phyloP scores from a whole-genome alignment of 202 grass and related monocot species.

The Dendrocalamus latiflorus region DNA sequence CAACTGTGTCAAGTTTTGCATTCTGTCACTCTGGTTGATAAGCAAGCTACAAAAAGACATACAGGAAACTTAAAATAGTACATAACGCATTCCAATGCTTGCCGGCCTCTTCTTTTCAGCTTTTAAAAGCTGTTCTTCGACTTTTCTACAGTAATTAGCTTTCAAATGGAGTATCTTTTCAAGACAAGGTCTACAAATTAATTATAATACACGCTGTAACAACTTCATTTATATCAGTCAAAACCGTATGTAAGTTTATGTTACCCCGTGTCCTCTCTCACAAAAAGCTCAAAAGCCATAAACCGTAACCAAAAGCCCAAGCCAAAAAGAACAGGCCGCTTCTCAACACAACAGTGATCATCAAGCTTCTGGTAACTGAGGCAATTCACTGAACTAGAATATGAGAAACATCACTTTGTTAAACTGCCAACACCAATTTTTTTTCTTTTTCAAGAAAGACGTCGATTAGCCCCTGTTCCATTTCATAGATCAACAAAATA shows the following conservation, averaged over 20 bases:
- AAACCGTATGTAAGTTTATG: no score
- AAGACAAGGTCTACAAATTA: no score
- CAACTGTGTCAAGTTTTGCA: neutral
- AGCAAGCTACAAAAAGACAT: neutral
- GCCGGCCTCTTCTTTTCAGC: no score
- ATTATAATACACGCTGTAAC: no score
- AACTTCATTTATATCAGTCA: no score
- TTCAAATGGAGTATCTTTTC: no score
- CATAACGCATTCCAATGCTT: neutral
- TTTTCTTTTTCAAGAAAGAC: neutral
- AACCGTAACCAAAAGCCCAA: no score
- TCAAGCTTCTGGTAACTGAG: neutral
- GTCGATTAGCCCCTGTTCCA: neutral
- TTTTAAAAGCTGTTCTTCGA: no score
- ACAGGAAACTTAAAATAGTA: neutral
- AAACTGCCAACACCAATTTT: neutral
- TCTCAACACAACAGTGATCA: conserved; percentile 6
- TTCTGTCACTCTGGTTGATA: neutral
- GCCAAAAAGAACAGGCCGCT: neutral
- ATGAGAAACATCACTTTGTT: neutral
- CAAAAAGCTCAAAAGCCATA: accelerated
- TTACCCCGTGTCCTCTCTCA: no score
- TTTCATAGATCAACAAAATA: neutral
- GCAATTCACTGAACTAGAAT: neutral
- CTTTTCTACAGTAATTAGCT: no score